These are phyloP conservation scores for Actinidia chinensis DNA, from an alignment of 179 eudicot species.

Conservation along the genomic window DNA sequence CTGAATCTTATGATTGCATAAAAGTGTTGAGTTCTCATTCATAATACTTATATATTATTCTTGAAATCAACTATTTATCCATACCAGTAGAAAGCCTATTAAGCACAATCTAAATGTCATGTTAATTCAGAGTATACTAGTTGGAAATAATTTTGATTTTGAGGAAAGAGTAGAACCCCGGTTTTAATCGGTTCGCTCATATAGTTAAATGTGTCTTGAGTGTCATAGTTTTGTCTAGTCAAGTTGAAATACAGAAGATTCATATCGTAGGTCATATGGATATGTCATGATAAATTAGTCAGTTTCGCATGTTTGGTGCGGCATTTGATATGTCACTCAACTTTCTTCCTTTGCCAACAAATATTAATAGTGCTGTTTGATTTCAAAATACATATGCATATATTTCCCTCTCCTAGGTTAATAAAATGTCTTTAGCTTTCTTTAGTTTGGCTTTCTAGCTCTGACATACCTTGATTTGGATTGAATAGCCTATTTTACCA, in stretches of 20 bases:
- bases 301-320: background rate
- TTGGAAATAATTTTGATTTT: background rate
- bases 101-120: background rate
- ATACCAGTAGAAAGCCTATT: background rate
- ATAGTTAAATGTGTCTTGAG: constrained; percentile 6
- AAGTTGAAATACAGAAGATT: background rate
- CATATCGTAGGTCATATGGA: background rate
- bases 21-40: background rate
- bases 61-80: background rate
- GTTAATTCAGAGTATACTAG: background rate
- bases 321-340: background rate
- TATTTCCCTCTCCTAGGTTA: background rate
- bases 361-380: background rate
- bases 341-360: background rate
- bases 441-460: background rate
- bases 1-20: background rate
- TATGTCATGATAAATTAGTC: background rate
- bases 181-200: background rate
- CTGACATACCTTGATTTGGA: background rate
- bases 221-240: background rate
- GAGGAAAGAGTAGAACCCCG: background rate
- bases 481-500: background rate
- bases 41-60: background rate
- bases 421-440: background rate
- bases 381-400: background rate